Percentiles rank a stretch among this genome's conserved stretches.
Evolutionary conservation across 2,329 filamentous ascomycete species (phyloP).

Genomic region (Tricladium varicosporioides): DNA sequence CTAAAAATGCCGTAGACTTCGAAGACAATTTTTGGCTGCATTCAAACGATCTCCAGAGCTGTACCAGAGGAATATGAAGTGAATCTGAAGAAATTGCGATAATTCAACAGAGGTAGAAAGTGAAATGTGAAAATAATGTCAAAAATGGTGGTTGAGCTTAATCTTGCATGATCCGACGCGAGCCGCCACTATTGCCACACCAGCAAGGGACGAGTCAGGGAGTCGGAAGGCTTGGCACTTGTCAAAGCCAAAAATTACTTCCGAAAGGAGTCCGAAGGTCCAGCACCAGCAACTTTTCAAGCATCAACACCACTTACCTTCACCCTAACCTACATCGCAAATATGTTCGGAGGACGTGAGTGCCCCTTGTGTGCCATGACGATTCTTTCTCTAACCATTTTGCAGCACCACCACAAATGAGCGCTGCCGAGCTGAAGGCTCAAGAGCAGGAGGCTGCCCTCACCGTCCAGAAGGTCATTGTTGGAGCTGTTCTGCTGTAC

Average conservation of each 20-base stretch:
- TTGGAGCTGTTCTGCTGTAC: conserved; percentile 68
- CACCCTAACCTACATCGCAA: conserved; percentile 26
- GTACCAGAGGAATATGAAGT: not conserved
- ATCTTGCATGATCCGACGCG: not conserved
- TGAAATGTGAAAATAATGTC: not conserved
- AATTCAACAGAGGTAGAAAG: not conserved
- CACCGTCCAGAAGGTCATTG: conserved; percentile 65
- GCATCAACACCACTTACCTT: not conserved
- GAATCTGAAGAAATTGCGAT: not conserved
- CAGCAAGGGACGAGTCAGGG: not conserved
- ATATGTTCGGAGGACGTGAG: conserved; percentile 65
- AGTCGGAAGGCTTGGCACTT: not conserved
- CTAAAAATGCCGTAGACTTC: not conserved
- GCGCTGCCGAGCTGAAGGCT: conserved; percentile 66
- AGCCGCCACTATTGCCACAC: not conserved
- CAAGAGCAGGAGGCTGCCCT: conserved; percentile 66
- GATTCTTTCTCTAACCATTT: conserved; percentile 8
- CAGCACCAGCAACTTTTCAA: not conserved
- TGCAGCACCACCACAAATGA: conserved; percentile 62
- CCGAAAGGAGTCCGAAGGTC: not conserved
- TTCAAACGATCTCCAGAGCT: not conserved
- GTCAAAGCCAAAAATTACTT: not conserved
- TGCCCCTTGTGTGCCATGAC: conserved; percentile 16
- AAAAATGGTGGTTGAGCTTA: not conserved
- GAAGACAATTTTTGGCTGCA: not conserved